These are phyloP conservation scores for Leptomonas pyrrhocoris DNA, from an alignment of 208 protist genomes.

Conservation along the genomic window DNA sequence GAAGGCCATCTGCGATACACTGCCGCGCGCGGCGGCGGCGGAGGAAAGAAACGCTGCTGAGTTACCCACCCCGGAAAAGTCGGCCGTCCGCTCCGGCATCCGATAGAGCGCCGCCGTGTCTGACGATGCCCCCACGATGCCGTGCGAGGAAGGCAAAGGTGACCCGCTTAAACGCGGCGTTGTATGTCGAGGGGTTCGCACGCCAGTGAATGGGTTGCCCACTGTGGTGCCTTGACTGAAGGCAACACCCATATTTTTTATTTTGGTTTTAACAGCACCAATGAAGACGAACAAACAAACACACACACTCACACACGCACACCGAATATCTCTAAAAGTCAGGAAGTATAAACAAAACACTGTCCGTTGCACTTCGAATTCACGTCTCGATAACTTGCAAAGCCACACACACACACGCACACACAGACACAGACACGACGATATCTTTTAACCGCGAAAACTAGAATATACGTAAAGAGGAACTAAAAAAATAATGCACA, in stretches of 20 bases:
- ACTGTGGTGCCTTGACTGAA: conserved; percentile 12
- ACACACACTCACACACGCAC: too few species aligned
- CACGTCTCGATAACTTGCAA: too few species aligned
- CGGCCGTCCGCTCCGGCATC: neutral
- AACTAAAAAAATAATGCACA: too few species aligned
- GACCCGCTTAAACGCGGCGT: neutral
- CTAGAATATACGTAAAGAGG: too few species aligned
- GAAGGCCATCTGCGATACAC: neutral
- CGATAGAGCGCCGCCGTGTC: too few species aligned
- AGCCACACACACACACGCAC: too few species aligned
- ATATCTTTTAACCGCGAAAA: too few species aligned
- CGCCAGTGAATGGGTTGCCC: neutral
- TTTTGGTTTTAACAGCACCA: neutral
- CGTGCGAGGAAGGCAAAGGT: neutral
- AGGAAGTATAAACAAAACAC: too few species aligned
- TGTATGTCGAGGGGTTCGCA: neutral
- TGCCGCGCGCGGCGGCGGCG: neutral
- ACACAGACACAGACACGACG: too few species aligned
- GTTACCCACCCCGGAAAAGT: neutral
- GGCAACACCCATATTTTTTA: conserved; percentile 11
- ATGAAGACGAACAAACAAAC: conserved; percentile 8
- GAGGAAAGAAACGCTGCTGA: neutral
- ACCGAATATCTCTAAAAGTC: too few species aligned
- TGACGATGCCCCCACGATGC: too few species aligned
- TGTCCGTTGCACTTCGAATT: too few species aligned